These are phyloP conservation scores for Lophium mytilinum DNA, from an alignment of 495 filamentous ascomycete genomes.

Conservation along the genomic window DNA sequence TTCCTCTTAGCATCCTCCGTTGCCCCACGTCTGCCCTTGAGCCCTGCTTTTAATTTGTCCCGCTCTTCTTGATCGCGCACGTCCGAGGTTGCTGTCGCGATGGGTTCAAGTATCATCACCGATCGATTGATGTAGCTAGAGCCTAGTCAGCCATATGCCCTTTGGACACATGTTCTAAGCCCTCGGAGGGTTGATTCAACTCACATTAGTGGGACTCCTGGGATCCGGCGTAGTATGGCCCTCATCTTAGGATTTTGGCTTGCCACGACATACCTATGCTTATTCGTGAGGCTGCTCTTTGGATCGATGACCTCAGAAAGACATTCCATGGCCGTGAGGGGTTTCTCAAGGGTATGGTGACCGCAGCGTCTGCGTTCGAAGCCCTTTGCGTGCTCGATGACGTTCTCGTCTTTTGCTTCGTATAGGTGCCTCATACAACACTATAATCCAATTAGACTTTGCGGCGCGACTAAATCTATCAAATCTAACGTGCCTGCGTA, in stretches of 20 bases:
- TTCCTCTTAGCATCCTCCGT: constrained; percentile 37
- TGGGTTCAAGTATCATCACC: constrained; percentile 86
- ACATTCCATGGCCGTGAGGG: constrained; percentile 70
- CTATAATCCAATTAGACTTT: constrained; percentile 12
- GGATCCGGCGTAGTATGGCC: constrained; percentile 46
- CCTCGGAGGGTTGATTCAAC: background rate
- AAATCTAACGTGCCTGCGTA: background rate
- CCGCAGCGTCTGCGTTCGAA: constrained; percentile 83
- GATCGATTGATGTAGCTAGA: constrained; percentile 58
- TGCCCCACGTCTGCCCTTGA: constrained; percentile 42
- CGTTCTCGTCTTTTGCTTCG: constrained; percentile 47
- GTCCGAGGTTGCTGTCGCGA: constrained; percentile 56
- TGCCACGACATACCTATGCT: constrained; percentile 83
- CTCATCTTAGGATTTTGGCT: constrained; percentile 57
- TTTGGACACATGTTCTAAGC: background rate
- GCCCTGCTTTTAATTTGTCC: constrained; percentile 64
- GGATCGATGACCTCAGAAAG: constrained; percentile 70
- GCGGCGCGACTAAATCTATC: constrained; percentile 41
- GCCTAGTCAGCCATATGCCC: background rate
- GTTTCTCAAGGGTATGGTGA: constrained; percentile 72
- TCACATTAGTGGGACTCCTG: constrained; percentile 68
- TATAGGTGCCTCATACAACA: constrained; percentile 63
- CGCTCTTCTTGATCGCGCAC: constrained; percentile 61
- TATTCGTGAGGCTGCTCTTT: constrained; percentile 62
- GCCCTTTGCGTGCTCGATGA: constrained; percentile 60